Conservation (phyloP, 257 asterid species). For the Forsythia suspensa region DNA sequence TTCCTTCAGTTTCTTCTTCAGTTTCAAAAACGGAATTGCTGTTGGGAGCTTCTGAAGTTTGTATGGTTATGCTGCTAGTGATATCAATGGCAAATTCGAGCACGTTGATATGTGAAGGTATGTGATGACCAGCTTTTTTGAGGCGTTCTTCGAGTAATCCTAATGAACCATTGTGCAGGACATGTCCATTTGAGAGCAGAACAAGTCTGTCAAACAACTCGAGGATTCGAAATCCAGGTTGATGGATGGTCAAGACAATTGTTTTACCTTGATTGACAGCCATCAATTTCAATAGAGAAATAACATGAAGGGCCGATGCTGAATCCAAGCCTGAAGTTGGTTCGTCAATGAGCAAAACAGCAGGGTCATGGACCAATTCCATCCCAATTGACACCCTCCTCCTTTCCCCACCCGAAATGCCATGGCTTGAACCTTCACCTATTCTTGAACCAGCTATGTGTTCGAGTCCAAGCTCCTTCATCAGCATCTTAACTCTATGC, state of each 20-base stretch:
- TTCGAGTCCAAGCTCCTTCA: slow-evolving; percentile 71
- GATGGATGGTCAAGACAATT: slow-evolving; percentile 73
- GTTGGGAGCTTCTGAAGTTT: slow-evolving; percentile 25
- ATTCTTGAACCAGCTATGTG: slow-evolving; percentile 54
- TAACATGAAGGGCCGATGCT: slow-evolving; percentile 68
- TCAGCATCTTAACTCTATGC: slow-evolving; percentile 43
- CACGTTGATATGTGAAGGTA: slow-evolving; percentile 67
- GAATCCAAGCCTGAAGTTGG: slow-evolving; percentile 92
- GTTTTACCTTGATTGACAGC: slow-evolving; percentile 53
- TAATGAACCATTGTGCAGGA: slow-evolving; percentile 63
- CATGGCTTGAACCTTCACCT: slow-evolving; percentile 54
- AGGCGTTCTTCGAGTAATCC: slow-evolving; percentile 50
- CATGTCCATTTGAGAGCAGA: slow-evolving; percentile 58
- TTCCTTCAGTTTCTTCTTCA: slow-evolving; percentile 3
- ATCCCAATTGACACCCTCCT: slow-evolving; percentile 85
- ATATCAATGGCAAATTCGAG: slow-evolving; percentile 79
- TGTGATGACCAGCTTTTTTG: slow-evolving; percentile 35
- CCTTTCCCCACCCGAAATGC: slow-evolving; percentile 87
- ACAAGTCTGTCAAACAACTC: slow-evolving; percentile 67
- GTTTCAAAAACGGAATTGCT: slow-evolving; percentile 13
- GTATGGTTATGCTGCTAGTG: slow-evolving; percentile 24
- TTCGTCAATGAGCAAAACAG: slow-evolving; percentile 68
- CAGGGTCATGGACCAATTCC: slow-evolving; percentile 76
- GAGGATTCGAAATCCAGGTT: slow-evolving; percentile 79
- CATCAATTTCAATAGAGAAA: slow-evolving; percentile 54